Evolutionary conservation across 257 asterid genomes (phyloP).

Genomic region (Thymus mandschuricus): DNA sequence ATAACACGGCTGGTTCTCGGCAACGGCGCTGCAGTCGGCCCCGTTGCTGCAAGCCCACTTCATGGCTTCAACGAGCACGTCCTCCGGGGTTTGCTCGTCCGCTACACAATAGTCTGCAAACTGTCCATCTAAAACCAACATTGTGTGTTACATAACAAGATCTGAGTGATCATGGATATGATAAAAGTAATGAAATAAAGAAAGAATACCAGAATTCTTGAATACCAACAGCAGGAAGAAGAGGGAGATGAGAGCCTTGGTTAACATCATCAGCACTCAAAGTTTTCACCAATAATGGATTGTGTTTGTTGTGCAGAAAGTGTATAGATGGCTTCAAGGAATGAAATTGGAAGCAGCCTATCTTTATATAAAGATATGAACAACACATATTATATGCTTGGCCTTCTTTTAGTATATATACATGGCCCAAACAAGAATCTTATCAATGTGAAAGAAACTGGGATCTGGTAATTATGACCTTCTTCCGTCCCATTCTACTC

Average conservation of each 20-base stretch:
- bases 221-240: constrained; percentile 40
- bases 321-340: constrained; percentile 10
- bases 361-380: constrained; percentile 26
- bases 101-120: constrained; percentile 81
- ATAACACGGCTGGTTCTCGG: constrained; percentile 48
- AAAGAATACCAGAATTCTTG: constrained; percentile 42
- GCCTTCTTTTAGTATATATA: constrained; percentile 5
- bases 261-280: constrained; percentile 20
- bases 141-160: too few relatives aligned
- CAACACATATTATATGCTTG: neutral
- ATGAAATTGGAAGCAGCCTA: neutral
- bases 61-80: constrained; percentile 52
- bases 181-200: neutral
- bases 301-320: neutral
- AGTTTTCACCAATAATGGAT: constrained; percentile 22
- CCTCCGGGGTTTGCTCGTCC: constrained; percentile 77
- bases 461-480: neutral
- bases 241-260: constrained; percentile 41
- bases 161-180: too few relatives aligned
- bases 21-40: constrained; percentile 64
- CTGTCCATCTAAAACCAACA: constrained; percentile 53
- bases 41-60: constrained; percentile 88
- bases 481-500: too few relatives aligned
- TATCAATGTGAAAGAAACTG: neutral
- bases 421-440: neutral